Base-by-base conservation (phyloP, 805 yeast genomes). In the Metschnikowia gelsemii region DNA sequence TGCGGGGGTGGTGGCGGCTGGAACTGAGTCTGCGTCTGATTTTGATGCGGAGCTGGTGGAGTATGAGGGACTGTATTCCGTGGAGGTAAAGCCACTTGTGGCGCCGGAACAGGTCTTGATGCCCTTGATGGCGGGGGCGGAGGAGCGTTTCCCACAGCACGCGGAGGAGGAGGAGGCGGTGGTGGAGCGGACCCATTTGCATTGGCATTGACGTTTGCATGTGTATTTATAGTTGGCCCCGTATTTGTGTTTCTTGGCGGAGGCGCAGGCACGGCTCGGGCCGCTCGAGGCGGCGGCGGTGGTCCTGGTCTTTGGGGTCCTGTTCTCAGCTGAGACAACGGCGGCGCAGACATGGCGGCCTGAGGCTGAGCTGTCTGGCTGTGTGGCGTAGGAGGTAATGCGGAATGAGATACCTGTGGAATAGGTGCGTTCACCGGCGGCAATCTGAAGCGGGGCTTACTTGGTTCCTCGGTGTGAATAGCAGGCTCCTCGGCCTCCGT, bases 91-190 rank as follows among this genome's bases (percentile, higher is more conserved):
- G 5, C 49, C 19, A 57, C 46, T 30, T 49, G 29, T 4, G 35
- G 42, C 8, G 53, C 42, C 12, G 57, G 49, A 2, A 46, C 47
- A 1, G 50, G 53, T 22, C 52, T 39, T 3, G 54, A 41, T 6
- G 55, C 52, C 41, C 66, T 49, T 20, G 64, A 56, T 11, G 68
- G 67, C 3, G 67, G 66, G 2, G 64, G 63, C 13, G 68, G 67
- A 2, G 64, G 59, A 8, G 53, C 39, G 11, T 17, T 30, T 13
- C 39, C 43, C n/a, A 40, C 17, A 19, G 46, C 45, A 13, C 61
- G 59, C 22, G 57, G 60, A 12, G 54, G 58, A 3, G 54, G 42
- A 3, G 41, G 58, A 32, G 46, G 47, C 17, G 50, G 38, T 44
- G 47, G 32, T 45, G 54, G 23, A 3, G 40, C 29, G 14, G 38